These are phyloP conservation scores for Tanacetum coccineum DNA, from an alignment of 129 eudicot species.

Conservation along the genomic window DNA sequence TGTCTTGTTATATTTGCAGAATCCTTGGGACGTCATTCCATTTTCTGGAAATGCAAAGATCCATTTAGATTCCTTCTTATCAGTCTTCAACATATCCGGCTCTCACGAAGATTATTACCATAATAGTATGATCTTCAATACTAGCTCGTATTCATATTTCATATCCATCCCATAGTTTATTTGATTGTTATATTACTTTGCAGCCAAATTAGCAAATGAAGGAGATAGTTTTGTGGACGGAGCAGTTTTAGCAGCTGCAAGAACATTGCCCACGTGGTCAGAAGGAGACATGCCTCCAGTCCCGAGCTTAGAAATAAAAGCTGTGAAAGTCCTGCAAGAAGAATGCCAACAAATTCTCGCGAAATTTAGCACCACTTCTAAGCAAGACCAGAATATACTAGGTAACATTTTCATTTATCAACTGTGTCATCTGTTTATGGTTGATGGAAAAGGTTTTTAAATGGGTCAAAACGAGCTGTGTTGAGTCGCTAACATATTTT, in stretches of 20 bases:
- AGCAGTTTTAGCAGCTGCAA: slow-evolving; percentile 93
- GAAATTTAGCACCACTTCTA: slow-evolving; percentile 58
- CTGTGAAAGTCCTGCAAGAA: slow-evolving; percentile 74
- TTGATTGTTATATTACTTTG: slow-evolving; percentile 6
- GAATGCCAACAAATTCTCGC: slow-evolving; percentile 84
- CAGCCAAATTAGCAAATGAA: slow-evolving; percentile 56
- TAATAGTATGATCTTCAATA: slow-evolving; percentile 46
- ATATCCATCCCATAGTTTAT: background rate
- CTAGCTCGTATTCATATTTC: background rate
- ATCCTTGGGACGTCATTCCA: slow-evolving; percentile 96
- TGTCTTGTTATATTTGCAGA: slow-evolving; percentile 43
- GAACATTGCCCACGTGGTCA: slow-evolving; percentile 94
- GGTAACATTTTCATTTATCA: slow-evolving; percentile 35
- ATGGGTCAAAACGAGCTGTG: background rate
- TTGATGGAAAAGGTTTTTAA: too few species aligned
- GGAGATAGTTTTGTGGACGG: slow-evolving; percentile 82
- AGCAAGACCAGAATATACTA: slow-evolving; percentile 74
- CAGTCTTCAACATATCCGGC: slow-evolving; percentile 90
- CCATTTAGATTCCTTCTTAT: slow-evolving; percentile 93
- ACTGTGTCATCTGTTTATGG: too few species aligned
- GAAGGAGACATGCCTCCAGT: slow-evolving; percentile 77
- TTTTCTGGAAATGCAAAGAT: slow-evolving; percentile 77
- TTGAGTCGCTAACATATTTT: too few species aligned
- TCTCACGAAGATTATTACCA: slow-evolving; percentile 80
- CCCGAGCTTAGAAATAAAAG: slow-evolving; percentile 79